Evolutionary conservation across 371 early-diverging fungal species (phyloP), one percentile per base, ranked within the genome.

Genomic region (Umbelopsis sp.): DNA sequence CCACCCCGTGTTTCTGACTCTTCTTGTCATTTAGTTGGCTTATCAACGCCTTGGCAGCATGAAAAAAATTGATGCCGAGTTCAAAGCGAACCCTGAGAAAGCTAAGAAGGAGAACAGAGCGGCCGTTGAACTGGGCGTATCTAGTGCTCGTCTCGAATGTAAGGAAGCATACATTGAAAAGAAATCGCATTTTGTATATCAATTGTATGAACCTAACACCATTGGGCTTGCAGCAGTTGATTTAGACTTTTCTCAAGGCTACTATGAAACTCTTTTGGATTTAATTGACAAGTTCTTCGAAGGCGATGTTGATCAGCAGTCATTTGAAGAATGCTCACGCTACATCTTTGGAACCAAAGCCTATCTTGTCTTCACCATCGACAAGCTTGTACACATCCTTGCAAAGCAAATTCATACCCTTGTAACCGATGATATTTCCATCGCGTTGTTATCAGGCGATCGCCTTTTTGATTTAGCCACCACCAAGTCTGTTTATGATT

Each of bases 241-340:
- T 46, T 66, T 69, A 24, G 76, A 72, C 24, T 38, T 67, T 46
- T 68, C 72, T 25, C 72, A 71, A 67, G 73, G 85, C 1, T 91
- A 88, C 52, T 96, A 93, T 76, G 48, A 74, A 48, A 85, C 89
- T 20, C 78, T 96, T 32, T 73, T 95, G 38, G 85, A 87, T 45
- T 70, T 91, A 24, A 84, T 94, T 16, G 83, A 84, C 72, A 87
- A 86, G 53, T 88, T 93, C 63, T 75, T 96, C 73, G 87, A 85
- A 68, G 90, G 89, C 44, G 91, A 93, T 37, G 79, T 96, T 53
- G 99, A 99, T 46, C 77, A 85, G 41, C 77, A 80, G 50, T 82
- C 79, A 44, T 99, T 92, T 88, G 99, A 99, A 73, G 99, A 99
- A 65, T 83, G 90, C 50, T 74, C 92, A 57, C 87, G 98, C 5